phyloP scores from a whole-genome alignment of 257 asterid species.

The Scutellaria galericulata region DNA sequence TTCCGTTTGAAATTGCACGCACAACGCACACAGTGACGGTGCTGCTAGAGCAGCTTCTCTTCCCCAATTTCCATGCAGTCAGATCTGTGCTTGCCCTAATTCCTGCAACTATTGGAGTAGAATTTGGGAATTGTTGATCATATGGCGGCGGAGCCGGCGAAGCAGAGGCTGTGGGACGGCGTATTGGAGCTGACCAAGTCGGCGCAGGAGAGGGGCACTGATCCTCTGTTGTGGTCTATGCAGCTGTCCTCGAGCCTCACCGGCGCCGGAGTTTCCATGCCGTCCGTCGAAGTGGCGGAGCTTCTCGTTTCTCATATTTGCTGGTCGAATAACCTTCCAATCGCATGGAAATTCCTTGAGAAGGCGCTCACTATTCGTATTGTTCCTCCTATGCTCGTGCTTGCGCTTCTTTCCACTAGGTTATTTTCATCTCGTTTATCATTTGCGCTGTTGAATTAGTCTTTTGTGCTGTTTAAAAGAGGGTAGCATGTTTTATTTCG shows the following conservation, averaged over 20 bases:
- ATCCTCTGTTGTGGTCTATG: constrained; percentile 84
- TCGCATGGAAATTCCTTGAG: constrained; percentile 92
- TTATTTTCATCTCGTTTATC: constrained; percentile 28
- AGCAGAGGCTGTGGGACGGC: constrained; percentile 59
- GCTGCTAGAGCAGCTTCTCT: constrained; percentile 24
- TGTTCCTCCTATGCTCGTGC: constrained; percentile 80
- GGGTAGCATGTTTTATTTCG: not conserved
- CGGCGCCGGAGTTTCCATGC: constrained; percentile 71
- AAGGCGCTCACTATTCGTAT: constrained; percentile 71
- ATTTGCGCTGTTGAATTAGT: not conserved
- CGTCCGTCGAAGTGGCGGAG: constrained; percentile 75
- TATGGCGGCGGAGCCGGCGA: constrained; percentile 52
- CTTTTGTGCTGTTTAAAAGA: not conserved
- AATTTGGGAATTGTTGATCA: constrained; percentile 25
- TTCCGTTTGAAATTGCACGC: constrained; percentile 28
- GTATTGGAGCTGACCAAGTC: constrained; percentile 74
- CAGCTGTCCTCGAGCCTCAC: constrained; percentile 68
- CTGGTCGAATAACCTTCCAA: constrained; percentile 75
- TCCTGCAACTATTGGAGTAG: constrained; percentile 11
- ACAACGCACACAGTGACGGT: constrained; percentile 36
- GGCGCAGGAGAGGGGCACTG: constrained; percentile 74
- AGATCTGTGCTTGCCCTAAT: constrained; percentile 31
- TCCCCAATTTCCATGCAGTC: constrained; percentile 37
- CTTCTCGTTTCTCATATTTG: constrained; percentile 85
- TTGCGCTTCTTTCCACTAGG: constrained; percentile 88